phyloP scores from a whole-genome alignment of 371 early-diverging fungal genomes.

The Amoeboaphelidium protococcarum region DNA sequence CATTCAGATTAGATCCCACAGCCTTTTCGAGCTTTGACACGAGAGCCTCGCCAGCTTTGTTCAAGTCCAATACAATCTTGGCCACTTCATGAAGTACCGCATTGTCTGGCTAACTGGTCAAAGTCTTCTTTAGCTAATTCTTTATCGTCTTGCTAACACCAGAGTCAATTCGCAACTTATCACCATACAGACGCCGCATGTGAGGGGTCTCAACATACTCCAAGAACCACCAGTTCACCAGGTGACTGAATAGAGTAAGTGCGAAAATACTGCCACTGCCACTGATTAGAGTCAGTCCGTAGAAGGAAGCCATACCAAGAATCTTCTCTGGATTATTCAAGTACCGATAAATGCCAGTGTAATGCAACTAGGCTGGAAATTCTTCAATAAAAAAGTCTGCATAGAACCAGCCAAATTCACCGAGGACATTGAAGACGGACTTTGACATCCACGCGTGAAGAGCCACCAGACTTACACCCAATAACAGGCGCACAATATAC shows the following conservation, averaged over 20 bases:
- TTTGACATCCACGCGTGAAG: conserved; percentile 61
- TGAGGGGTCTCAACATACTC: conserved; percentile 60
- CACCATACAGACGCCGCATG: conserved; percentile 14
- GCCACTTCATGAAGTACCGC: too few species aligned
- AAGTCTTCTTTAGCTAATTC: neutral
- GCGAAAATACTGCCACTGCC: conserved; percentile 41
- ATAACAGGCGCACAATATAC: conserved; percentile 27
- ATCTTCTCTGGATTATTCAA: conserved; percentile 70
- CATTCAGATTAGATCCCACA: neutral
- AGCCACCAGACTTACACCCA: conserved; percentile 23
- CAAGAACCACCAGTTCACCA: conserved; percentile 18
- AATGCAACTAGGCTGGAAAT: conserved; percentile 11
- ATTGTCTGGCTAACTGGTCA: too few species aligned
- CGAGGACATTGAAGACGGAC: conserved; percentile 59
- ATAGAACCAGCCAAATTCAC: conserved; percentile 76
- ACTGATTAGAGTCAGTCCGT: conserved; percentile 60
- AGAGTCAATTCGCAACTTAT: neutral
- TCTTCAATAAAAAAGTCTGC: conserved; percentile 63
- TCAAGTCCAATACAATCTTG: too few species aligned
- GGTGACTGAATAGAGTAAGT: conserved; percentile 26
- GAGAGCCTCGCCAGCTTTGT: neutral
- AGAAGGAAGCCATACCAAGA: conserved; percentile 7
- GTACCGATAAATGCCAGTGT: conserved; percentile 18
- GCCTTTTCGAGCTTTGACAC: neutral
- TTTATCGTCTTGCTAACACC: neutral